phyloP scores from a whole-genome alignment of 225 moss, liverwort and hornwort genomes.

The Straminergon stramineum region DNA sequence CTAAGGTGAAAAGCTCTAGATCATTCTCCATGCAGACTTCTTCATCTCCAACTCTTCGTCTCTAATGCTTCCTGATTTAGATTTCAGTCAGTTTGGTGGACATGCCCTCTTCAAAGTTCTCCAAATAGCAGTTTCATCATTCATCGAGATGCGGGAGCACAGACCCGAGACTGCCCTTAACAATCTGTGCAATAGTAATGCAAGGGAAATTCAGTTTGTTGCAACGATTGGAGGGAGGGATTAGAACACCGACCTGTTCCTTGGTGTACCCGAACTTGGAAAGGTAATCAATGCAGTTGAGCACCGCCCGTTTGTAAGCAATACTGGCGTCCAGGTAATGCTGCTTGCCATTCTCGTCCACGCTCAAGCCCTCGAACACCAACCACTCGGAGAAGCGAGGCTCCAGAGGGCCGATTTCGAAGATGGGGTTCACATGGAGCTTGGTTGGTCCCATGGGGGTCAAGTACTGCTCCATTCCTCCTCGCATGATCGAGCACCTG shows the following conservation, averaged over 20 bases:
- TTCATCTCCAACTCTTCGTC: neutral
- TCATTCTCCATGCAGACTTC: neutral
- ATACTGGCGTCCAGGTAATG: slow-evolving; percentile 84
- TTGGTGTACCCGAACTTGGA: slow-evolving; percentile 87
- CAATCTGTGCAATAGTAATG: neutral
- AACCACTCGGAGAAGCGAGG: slow-evolving; percentile 85
- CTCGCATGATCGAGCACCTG: slow-evolving; percentile 73
- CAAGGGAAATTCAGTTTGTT: neutral
- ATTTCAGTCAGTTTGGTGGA: neutral
- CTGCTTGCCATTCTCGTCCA: slow-evolving; percentile 74
- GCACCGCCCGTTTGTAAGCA: slow-evolving; percentile 73
- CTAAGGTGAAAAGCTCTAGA: neutral
- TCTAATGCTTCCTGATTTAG: neutral
- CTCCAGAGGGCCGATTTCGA: slow-evolving; percentile 82
- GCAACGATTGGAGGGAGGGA: neutral
- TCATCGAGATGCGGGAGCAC: neutral
- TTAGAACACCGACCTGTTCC: slow-evolving; percentile 39
- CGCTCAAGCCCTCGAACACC: slow-evolving; percentile 80
- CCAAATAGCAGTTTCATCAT: too few species aligned
- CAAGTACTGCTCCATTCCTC: slow-evolving; percentile 79
- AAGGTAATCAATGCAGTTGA: slow-evolving; percentile 78
- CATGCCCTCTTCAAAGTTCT: too few species aligned
- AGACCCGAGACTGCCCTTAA: neutral
- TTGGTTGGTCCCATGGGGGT: slow-evolving; percentile 92
- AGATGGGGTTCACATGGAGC: slow-evolving; percentile 82